Percentiles rank a stretch among this genome's conserved stretches.
phyloP scores from a whole-genome alignment of 2,329 filamentous ascomycete species.

The Claviceps spartinae region DNA sequence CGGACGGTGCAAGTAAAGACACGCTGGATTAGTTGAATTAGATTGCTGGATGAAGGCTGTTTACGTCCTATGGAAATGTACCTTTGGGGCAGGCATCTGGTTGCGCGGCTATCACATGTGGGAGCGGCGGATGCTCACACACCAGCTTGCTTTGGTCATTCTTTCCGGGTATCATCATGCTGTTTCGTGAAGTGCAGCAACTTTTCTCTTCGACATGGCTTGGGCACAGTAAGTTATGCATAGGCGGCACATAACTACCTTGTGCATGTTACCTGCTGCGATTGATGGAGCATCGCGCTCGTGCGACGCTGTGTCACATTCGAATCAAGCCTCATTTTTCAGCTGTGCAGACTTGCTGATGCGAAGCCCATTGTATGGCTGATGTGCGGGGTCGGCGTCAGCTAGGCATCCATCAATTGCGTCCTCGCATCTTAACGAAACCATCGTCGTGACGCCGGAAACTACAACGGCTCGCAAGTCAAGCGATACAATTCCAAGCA shows the following conservation, averaged over 20 bases:
- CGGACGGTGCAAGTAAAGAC: not conserved
- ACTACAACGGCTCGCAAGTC: not conserved
- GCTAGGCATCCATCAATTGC: not conserved
- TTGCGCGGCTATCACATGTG: no score
- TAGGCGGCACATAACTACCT: no score
- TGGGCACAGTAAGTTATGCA: no score
- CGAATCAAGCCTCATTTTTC: not conserved
- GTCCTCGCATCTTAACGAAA: not conserved
- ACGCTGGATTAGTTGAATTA: not conserved
- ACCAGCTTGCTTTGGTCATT: no score
- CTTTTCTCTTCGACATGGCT: no score
- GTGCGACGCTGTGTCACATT: not conserved
- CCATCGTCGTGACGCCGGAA: not conserved
- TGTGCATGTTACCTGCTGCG: not conserved
- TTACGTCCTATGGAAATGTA: no score
- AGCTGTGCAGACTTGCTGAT: not conserved
- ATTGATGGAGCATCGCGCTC: not conserved
- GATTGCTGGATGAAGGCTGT: not conserved
- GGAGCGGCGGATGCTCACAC: no score
- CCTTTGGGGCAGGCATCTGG: no score
- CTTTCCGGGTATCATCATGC: no score
- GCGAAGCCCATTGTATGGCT: not conserved
- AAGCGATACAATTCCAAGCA: not conserved
- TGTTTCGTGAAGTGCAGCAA: no score
- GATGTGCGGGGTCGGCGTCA: not conserved